A percentile compares a stretch with the other conserved stretches of the same genome.
phyloP scores from a whole-genome alignment of 805 yeast species.

The Sugiyamaella marilandica region DNA sequence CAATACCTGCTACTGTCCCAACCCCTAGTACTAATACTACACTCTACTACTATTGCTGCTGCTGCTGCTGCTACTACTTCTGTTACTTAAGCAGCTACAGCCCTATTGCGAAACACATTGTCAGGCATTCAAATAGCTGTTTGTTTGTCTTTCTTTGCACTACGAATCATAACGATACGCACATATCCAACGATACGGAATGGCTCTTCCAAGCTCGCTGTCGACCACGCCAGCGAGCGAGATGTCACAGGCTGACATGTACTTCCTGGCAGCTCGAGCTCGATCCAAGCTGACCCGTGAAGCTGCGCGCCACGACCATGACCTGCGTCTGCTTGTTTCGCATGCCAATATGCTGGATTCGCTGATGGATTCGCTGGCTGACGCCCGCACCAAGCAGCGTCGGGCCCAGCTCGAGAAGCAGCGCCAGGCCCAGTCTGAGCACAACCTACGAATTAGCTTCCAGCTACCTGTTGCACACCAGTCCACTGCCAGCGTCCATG shows the following conservation, averaged over 20 bases:
- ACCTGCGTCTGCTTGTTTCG: constrained; percentile 54
- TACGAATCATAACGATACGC: too few relatives aligned
- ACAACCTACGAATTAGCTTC: not conserved
- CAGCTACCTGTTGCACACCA: not conserved
- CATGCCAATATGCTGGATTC: constrained; percentile 70
- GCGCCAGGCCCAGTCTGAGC: constrained; percentile 5
- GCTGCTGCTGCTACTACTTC: too few relatives aligned
- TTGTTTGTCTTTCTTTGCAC: too few relatives aligned
- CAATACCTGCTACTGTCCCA: not conserved
- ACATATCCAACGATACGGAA: not conserved
- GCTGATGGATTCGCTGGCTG: constrained; percentile 45
- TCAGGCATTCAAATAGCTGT: too few relatives aligned
- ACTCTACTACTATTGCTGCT: not conserved
- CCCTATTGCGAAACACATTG: too few relatives aligned
- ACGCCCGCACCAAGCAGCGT: constrained; percentile 15
- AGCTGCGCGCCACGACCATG: constrained; percentile 53
- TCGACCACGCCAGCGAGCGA: constrained; percentile 21
- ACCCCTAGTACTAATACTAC: not conserved
- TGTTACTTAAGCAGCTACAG: too few relatives aligned
- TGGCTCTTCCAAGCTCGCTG: constrained; percentile 2
- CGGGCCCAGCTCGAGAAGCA: constrained; percentile 21
- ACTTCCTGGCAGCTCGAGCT: constrained; percentile 59
- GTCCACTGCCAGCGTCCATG: not conserved
- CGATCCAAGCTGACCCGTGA: constrained; percentile 59
- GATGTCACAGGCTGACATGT: constrained; percentile 44